phyloP scores from a whole-genome alignment of 2,329 filamentous ascomycete species.

The Arachnomyces sp. region DNA sequence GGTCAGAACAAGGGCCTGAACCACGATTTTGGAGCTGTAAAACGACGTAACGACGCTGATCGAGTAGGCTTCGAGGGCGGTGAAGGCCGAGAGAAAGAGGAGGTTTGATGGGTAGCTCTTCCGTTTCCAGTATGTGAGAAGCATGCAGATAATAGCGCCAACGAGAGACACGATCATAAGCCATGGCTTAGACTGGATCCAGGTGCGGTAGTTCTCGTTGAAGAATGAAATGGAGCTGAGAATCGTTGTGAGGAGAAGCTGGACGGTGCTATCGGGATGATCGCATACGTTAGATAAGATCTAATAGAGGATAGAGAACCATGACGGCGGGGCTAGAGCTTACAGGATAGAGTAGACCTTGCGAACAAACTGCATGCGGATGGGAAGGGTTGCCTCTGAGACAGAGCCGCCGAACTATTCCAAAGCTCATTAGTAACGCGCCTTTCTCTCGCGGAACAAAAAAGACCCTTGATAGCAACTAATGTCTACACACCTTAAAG shows the following conservation, averaged over 20 bases:
- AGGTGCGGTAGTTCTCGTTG: conserved; percentile 66
- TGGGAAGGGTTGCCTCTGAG: conserved; percentile 86
- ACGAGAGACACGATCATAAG: conserved; percentile 83
- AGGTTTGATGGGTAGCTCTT: conserved; percentile 94
- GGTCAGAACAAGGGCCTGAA: conserved; percentile 85
- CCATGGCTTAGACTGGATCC: conserved; percentile 78
- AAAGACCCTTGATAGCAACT: conserved; percentile 5
- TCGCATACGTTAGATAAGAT: not conserved
- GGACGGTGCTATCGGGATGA: conserved; percentile 57
- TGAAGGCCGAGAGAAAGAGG: conserved; percentile 85
- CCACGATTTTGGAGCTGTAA: conserved; percentile 73
- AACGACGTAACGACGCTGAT: conserved; percentile 89
- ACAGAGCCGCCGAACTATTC: conserved; percentile 81
- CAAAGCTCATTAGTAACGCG: conserved; percentile 9
- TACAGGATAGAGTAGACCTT: conserved; percentile 95
- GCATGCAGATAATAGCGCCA: conserved; percentile 74
- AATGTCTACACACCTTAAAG: conserved; percentile 64
- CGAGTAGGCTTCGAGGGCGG: conserved; percentile 83
- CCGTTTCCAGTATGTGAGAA: conserved; percentile 89
- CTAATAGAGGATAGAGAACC: not conserved
- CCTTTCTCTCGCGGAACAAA: not conserved
- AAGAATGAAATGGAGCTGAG: conserved; percentile 83
- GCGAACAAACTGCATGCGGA: conserved; percentile 92
- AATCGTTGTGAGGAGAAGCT: conserved; percentile 75
- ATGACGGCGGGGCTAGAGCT: conserved; percentile 22